phyloP scores from a whole-genome alignment of 257 asterid genomes.

The Handroanthus guayacan region DNA sequence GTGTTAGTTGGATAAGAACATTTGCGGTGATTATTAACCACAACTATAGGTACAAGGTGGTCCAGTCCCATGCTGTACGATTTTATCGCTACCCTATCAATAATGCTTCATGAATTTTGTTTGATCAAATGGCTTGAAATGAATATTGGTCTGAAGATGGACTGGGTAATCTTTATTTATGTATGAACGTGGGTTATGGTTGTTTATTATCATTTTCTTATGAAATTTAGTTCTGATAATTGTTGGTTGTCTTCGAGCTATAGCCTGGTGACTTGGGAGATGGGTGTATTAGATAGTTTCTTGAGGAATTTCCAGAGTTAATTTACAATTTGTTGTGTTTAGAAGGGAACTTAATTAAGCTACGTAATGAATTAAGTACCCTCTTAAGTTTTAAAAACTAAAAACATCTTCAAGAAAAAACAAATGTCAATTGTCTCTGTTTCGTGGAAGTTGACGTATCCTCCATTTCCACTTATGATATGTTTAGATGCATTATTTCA shows the following conservation, averaged over 20 bases:
- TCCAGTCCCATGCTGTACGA: constrained; percentile 46
- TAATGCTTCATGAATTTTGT: constrained; percentile 22
- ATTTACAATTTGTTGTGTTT: too few species aligned
- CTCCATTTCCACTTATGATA: too few species aligned
- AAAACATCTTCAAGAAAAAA: not conserved
- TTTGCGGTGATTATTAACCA: constrained; percentile 36
- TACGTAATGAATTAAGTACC: not conserved
- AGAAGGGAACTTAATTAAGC: not conserved
- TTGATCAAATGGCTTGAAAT: not conserved
- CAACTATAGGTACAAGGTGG: constrained; percentile 43
- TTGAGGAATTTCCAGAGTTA: too few species aligned
- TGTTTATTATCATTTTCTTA: not conserved
- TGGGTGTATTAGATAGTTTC: not conserved
- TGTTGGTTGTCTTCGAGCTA: not conserved
- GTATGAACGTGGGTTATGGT: not conserved
- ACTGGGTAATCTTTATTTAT: not conserved
- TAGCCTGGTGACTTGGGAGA: too few species aligned
- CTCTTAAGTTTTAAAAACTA: too few species aligned
- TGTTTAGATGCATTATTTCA: too few species aligned
- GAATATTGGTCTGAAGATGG: not conserved
- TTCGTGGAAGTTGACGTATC: not conserved
- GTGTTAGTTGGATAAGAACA: constrained; percentile 37
- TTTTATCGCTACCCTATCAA: constrained; percentile 44
- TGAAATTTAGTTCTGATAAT: not conserved
- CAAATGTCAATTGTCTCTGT: not conserved